Base-by-base conservation (phyloP, 192 early-diverging fungal species). In the Entomortierella chlamydospora region DNA sequence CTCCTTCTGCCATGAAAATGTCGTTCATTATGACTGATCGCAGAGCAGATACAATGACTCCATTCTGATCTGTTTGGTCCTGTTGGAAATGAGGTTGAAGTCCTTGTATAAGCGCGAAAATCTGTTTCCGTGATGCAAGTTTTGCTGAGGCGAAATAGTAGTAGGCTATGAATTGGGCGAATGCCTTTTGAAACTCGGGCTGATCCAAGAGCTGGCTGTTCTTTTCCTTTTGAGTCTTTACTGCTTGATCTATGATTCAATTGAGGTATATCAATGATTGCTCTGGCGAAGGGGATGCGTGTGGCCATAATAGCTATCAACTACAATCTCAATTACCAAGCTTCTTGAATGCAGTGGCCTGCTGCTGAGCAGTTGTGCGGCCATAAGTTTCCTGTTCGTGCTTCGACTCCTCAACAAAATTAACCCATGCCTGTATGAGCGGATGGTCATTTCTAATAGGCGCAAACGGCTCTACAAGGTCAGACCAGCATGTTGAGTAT, bases 301-400 rank as follows among this genome's bases (percentile, higher is more conserved):
- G n/a, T n/a, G n/a, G n/a, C n/a, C n/a, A n/a, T n/a, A n/a, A n/a
- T n/a, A n/a, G n/a, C n/a, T n/a, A n/a, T n/a, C n/a, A n/a, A n/a
- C n/a, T n/a, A n/a, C n/a, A n/a, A n/a, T 37, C 39, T 29, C 17
- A n/a, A 23, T 37, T 79, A 79, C 76, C 76, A 45, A 79, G 67
- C 33, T 55, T 79, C 42, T 79, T 79, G 68, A 79, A 79, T 29
- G 76, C 76, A 5, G 57, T 61, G 11, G 76, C 76, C 42, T 79
- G 76, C 30, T 79, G 76, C 37, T 79, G 76, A 15, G 68, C 18
- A 13, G 76, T 79, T 6, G 76, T 79, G 4, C 76, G 45, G 20
- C 76, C 76, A 34, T 64, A 79, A 22, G 62, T 66, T 37, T 79
- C 76, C 33, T 79, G 76, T 62, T 79, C 76, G 10, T 79, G 61